Evolutionary conservation across 2,329 filamentous ascomycete genomes (phyloP).

Genomic region (Atkinsonella hypoxylon): DNA sequence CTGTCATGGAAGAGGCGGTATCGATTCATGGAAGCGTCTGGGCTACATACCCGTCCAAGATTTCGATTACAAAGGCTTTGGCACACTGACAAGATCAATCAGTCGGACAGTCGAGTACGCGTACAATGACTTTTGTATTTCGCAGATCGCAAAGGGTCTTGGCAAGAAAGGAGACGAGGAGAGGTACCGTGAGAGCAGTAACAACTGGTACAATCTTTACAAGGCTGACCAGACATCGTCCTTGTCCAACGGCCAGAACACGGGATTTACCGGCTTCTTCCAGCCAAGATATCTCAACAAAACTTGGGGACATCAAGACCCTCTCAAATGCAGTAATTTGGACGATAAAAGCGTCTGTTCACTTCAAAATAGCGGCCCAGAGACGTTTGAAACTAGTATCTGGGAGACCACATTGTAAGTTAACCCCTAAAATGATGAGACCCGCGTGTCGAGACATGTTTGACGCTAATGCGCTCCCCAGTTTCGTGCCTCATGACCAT

Average conservation of each 20-base stretch:
- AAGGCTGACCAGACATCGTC: slow-evolving; percentile 44
- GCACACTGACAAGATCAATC: slow-evolving; percentile 57
- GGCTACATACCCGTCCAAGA: slow-evolving; percentile 62
- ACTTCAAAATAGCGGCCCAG: slow-evolving; percentile 46
- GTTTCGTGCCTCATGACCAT: slow-evolving; percentile 43
- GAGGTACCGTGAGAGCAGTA: slow-evolving; percentile 46
- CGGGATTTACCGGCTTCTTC: slow-evolving; percentile 58
- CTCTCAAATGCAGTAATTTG: slow-evolving; percentile 46
- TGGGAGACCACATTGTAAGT: slow-evolving; percentile 63
- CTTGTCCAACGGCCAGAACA: slow-evolving; percentile 41
- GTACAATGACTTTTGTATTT: slow-evolving; percentile 64
- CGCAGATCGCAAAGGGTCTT: slow-evolving; percentile 46
- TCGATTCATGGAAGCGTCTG: slow-evolving; percentile 59
- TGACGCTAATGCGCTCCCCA: slow-evolving; percentile 7
- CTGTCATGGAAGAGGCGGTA: slow-evolving; percentile 56
- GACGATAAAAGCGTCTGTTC: slow-evolving; percentile 46
- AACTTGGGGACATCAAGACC: slow-evolving; percentile 59
- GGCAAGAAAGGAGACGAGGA: slow-evolving; percentile 41
- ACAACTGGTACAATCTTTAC: slow-evolving; percentile 58
- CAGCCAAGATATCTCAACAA: slow-evolving; percentile 56
- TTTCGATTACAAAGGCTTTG: slow-evolving; percentile 53
- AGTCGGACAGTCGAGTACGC: slow-evolving; percentile 67
- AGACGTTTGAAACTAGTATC: slow-evolving; percentile 60
- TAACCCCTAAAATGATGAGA: neutral
- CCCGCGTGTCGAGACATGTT: no score